phyloP scores from a whole-genome alignment of 2,329 filamentous ascomycete genomes.

The Gaeumannomyces sp. region DNA sequence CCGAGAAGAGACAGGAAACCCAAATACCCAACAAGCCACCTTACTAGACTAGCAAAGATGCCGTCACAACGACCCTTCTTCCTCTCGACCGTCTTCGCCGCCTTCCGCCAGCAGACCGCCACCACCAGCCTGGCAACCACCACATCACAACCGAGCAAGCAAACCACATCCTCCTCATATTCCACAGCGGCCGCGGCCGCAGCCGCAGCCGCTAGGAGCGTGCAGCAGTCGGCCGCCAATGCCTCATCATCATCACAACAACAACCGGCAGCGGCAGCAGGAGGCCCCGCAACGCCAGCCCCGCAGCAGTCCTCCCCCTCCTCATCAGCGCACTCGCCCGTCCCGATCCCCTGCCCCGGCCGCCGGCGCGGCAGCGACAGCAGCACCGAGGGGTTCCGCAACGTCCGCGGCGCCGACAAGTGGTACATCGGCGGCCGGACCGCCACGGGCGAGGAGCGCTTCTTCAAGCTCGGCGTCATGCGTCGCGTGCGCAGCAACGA shows the following conservation, averaged over 20 bases:
- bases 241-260: constrained; percentile 13
- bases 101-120: constrained; percentile 42
- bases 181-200: constrained; percentile 18
- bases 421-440: constrained; percentile 78
- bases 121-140: constrained; percentile 16
- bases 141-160: constrained; percentile 25
- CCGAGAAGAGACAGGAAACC: background rate
- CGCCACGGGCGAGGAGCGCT: constrained; percentile 69
- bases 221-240: constrained; percentile 21
- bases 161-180: constrained; percentile 28
- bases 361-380: constrained; percentile 66
- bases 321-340: constrained; percentile 18
- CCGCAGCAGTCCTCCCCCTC: constrained; percentile 7
- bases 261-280: constrained; percentile 8
- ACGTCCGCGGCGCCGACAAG: constrained; percentile 66
- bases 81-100: constrained; percentile 50
- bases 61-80: constrained; percentile 50
- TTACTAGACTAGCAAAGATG: constrained; percentile 27
- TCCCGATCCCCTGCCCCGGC: constrained; percentile 31
- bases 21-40: background rate
- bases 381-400: constrained; percentile 68
- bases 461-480: constrained; percentile 75
- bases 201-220: constrained; percentile 10
- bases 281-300: constrained; percentile 11
- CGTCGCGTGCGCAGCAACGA: constrained; percentile 67